Base-by-base conservation (phyloP, 345 rosid species). In the Draba incana region DNA sequence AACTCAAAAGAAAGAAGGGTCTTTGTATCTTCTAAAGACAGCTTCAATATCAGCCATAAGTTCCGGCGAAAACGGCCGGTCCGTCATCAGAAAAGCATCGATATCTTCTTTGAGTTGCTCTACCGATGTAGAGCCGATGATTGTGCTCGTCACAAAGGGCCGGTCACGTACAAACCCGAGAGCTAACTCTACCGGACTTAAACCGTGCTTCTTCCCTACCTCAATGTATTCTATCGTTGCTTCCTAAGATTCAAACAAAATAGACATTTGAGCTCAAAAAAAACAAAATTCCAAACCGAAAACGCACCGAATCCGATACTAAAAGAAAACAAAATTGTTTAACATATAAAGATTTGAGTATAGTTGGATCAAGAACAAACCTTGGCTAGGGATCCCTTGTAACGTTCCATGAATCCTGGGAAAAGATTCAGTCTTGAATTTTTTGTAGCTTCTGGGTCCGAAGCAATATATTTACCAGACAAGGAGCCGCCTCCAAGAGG, bases 361-460 rank as follows among this genome's bases (percentile, higher is more conserved):
- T 43, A 16, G 52, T 41, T 60, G 74, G 46, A 35, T 54, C 31
- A 55, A 31, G 38, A 13, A 58, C 82, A 64, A 77, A 92, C 96
- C 91, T 85, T 84, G 49, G 93, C 73, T 55, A 78, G 15, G 10
- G 98, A 92, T 66, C 52, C 77, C 15, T 80, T 82, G 68, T 88
- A 90, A 86, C 98, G 84, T 74, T 86, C 90, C 90, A 90, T 92
- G 87, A 83, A 93, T 62, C 86, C 82, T 53, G 96, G 98, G 76
- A 88, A 93, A 48, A 90, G 83, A 81, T 90, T 88, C 50, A 93
- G 3, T 62, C 97, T 87, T 70, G 93, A 83, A 41, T 81, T 86
- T 71, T 67, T 90, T 14, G 92, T 93, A 57, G 87, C 89, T 73
- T 88, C 86, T 11, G 87, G 75, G 37, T 81, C 62, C 4, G 39